Conservation (phyloP, 2,329 filamentous ascomycete species). For the Fusarium sp. region DNA sequence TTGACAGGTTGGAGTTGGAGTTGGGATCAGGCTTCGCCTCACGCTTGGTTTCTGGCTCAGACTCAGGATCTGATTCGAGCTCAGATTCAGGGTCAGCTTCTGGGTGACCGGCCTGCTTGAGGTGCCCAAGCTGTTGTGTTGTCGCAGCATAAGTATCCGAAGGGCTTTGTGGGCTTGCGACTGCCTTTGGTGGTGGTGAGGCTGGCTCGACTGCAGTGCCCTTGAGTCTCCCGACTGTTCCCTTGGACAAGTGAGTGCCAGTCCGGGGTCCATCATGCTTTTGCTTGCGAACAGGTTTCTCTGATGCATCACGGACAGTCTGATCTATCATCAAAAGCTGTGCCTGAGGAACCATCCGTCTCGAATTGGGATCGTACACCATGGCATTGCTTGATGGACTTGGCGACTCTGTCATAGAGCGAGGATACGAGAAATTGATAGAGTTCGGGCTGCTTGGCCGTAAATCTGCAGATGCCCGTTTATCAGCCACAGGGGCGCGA, state of each 20-base stretch:
- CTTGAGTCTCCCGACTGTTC: conserved; percentile 62
- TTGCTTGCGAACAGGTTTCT: conserved; percentile 53
- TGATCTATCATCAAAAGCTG: conserved; percentile 57
- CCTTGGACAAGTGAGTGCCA: conserved; percentile 60
- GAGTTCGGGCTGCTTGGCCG: conserved; percentile 60
- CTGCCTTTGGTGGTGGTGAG: conserved; percentile 34
- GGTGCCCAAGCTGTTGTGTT: conserved; percentile 4
- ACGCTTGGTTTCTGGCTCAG: conserved; percentile 8
- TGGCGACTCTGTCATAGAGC: conserved; percentile 54
- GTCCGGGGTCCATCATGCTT: conserved; percentile 53
- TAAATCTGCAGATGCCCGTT: conserved; percentile 45
- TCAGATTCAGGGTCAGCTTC: conserved; percentile 2
- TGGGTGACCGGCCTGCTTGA: not conserved
- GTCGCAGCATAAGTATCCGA: not conserved
- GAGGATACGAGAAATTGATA: conserved; percentile 69
- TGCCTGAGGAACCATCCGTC: conserved; percentile 65
- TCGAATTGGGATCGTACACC: conserved; percentile 73
- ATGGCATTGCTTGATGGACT: conserved; percentile 54
- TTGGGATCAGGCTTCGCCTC: not conserved
- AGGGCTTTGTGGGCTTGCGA: conserved; percentile 31
- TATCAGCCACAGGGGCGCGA: conserved; percentile 52
- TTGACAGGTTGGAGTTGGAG: not conserved
- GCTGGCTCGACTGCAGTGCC: conserved; percentile 56
- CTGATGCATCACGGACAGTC: conserved; percentile 50
- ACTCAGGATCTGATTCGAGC: conserved; percentile 21